phyloP scores from a whole-genome alignment of 441 rosid species.

The Gossypium schwendimanii region DNA sequence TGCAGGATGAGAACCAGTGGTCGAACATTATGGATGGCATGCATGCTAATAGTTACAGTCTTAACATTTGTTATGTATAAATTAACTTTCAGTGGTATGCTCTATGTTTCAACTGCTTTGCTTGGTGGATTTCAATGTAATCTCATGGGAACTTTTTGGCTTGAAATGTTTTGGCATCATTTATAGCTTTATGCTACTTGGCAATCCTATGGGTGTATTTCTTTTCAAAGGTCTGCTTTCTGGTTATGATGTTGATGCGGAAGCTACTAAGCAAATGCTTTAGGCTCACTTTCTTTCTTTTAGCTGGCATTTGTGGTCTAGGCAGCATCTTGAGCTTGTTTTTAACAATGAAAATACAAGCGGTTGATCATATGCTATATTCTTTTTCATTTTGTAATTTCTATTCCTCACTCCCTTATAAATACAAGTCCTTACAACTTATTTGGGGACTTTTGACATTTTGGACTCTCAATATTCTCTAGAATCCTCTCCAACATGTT shows the following conservation, averaged over 20 bases:
- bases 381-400: slow-evolving; percentile 26
- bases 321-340: slow-evolving; percentile 53
- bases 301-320: slow-evolving; percentile 65
- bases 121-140: slow-evolving; percentile 75
- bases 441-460: too few species aligned
- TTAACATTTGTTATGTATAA: slow-evolving; percentile 54
- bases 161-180: slow-evolving; percentile 78
- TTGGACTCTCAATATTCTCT: too few species aligned
- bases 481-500: too few species aligned
- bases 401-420: too few species aligned
- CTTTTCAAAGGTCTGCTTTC: slow-evolving; percentile 78
- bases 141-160: slow-evolving; percentile 80
- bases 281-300: slow-evolving; percentile 58
- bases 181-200: slow-evolving; percentile 61
- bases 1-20: slow-evolving; percentile 69
- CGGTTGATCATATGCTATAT: slow-evolving; percentile 81
- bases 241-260: slow-evolving; percentile 66
- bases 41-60: slow-evolving; percentile 48
- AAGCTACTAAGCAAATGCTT: slow-evolving; percentile 83
- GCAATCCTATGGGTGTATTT: slow-evolving; percentile 81
- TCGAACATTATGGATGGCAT: slow-evolving; percentile 77
- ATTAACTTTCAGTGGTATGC: slow-evolving; percentile 42
- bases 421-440: too few species aligned
- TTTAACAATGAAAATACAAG: slow-evolving; percentile 60
- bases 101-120: slow-evolving; percentile 61